phyloP scores from a whole-genome alignment of 192 early-diverging fungal species.

The Rhizophagus sp. region DNA sequence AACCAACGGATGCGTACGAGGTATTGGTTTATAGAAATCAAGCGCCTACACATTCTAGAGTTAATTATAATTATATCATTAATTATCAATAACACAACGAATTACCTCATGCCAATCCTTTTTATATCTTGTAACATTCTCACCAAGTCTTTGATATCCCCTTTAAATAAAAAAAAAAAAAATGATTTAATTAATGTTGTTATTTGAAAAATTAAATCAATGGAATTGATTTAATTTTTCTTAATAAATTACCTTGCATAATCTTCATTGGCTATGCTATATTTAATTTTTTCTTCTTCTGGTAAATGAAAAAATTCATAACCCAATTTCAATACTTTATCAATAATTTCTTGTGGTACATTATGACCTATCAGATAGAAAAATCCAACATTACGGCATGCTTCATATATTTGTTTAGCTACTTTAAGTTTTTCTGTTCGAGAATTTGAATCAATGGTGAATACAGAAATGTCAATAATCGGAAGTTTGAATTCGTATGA shows the following conservation, averaged over 20 bases:
- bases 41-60: slow-evolving; percentile 25
- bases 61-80: neutral
- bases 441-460: neutral
- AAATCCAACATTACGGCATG: slow-evolving; percentile 48
- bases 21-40: slow-evolving; percentile 50
- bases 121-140: slow-evolving; percentile 53
- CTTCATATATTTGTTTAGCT: slow-evolving; percentile 39
- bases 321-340: slow-evolving; percentile 35
- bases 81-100: neutral
- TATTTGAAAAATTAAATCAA: no score
- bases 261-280: slow-evolving; percentile 46
- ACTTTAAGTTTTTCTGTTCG: neutral
- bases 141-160: slow-evolving; percentile 52
- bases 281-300: slow-evolving; percentile 38
- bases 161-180: slow-evolving; percentile 25
- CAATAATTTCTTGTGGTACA: slow-evolving; percentile 36
- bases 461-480: slow-evolving; percentile 25
- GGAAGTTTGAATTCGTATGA: neutral
- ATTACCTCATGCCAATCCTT: slow-evolving; percentile 52
- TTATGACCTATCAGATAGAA: slow-evolving; percentile 49
- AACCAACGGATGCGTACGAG: slow-evolving; percentile 17
- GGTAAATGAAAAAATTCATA: slow-evolving; percentile 45
- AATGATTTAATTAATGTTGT: neutral
- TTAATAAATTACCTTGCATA: slow-evolving; percentile 34
- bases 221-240: neutral